Evolutionary conservation across 225 moss, liverwort and hornwort genomes (phyloP), one percentile per base, ranked within the genome.

Genomic region (Antitrichia curtipendula): DNA sequence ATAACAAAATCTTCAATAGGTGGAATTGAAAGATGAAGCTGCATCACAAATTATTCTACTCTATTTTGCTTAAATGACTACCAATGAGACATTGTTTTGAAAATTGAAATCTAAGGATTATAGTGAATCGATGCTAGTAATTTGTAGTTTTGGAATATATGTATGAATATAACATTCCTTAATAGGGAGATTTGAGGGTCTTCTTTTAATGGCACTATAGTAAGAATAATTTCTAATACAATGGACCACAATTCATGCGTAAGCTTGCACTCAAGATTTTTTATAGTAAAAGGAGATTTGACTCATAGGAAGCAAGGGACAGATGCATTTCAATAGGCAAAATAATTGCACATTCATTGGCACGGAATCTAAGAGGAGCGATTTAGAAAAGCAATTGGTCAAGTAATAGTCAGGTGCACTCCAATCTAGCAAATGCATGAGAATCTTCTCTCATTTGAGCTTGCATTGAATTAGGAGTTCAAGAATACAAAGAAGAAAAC

Each of bases 151-250:
- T 8, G 41, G 14, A 40, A 5, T 40, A 24, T 14, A 40, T 41
- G 4, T 41, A 41, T 2, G 1, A 0, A 45, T 29, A 28, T 43
- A 16, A 27, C 27, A 72, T 29, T 72, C 3, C 29, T 45, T 3
- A 29, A 72, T 47, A 29, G 29, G 16, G 0, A 72, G 9, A 10
- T 72, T 72, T 17, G 38, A 1, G 29, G 18, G 8, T 47, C 29
- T 3, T 47, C 1, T 0, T 45, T 47, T 18, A 29, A 15, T 29
- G 6, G 11, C 11, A 47, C 0, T 47, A 0, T 47, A 29, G 47
- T 41, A 29, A 45, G 1, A 73, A 72, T 29, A 29, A 45, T 10
- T 18, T 31, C 0, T 45, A 0, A 6, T 73, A 16, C 4, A 29
- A 0, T 7, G 1, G 6, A 73, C 10, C 6, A 28, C 17, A 28